phyloP scores from a whole-genome alignment of 108 stramenopile genomes.

The Fistulifera pelliculosa region DNA sequence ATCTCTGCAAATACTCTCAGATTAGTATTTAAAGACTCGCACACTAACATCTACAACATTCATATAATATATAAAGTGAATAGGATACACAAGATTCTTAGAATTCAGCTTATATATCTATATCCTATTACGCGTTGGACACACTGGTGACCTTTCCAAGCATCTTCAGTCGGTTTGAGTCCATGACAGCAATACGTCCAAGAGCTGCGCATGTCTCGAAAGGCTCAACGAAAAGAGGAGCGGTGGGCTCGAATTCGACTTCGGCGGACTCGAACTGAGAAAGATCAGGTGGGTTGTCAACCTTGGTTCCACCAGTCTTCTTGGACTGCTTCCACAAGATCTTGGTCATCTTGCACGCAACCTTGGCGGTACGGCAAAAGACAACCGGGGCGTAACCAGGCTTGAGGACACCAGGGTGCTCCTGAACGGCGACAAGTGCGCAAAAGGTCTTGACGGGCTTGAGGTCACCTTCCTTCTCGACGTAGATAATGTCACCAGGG shows the following conservation, averaged over 20 bases:
- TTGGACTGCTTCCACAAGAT: constrained; percentile 81
- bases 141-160: constrained; percentile 73
- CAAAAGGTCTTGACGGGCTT: constrained; percentile 62
- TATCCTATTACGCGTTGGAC: background rate
- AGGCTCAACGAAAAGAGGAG: constrained; percentile 73
- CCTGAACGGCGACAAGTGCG: constrained; percentile 29
- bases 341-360: constrained; percentile 85
- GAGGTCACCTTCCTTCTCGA: constrained; percentile 50
- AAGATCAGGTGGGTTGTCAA: constrained; percentile 70
- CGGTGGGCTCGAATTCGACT: constrained; percentile 69
- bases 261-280: constrained; percentile 77
- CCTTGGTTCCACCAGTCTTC: constrained; percentile 80
- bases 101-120: too few relatives aligned
- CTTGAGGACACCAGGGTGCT: constrained; percentile 82
- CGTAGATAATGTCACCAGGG: constrained; percentile 72
- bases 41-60: too few relatives aligned
- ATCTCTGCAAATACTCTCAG: too few relatives aligned
- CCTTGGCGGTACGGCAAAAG: constrained; percentile 80
- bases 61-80: too few relatives aligned
- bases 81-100: too few relatives aligned
- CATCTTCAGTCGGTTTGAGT: constrained; percentile 58
- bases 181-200: constrained; percentile 56
- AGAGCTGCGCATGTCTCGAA: constrained; percentile 68
- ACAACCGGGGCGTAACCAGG: constrained; percentile 65
- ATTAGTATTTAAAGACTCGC: too few relatives aligned